Evolutionary conservation across 345 rosid species (phyloP), one percentile per base, ranked within the genome.

Genomic region (Euphorbia peplus): DNA sequence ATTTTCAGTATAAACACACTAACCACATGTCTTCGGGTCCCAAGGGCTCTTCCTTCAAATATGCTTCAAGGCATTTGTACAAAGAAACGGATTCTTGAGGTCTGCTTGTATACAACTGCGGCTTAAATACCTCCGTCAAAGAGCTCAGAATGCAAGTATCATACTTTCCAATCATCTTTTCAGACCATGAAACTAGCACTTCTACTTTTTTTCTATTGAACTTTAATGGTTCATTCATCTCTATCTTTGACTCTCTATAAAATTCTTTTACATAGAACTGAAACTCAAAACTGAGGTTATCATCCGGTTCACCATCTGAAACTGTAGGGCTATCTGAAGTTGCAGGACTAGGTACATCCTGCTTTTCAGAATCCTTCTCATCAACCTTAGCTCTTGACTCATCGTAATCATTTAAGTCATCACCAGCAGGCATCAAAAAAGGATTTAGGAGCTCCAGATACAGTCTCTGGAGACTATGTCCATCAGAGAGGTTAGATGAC

Each of bases 321-420:
- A 66, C 81, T 41, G 54, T 32, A 64, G 73, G 50, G 15, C 21
- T 57, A 56, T 70, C 63, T 3, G 70, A 65, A 65, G 64, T 71
- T 30, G 70, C 48, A 5, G 87, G 74, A 75, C 64, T 68, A 59
- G 59, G 25, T n/a, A 50, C 41, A 71, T 81, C 82, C 67, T 76
- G 79, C 81, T 75, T 78, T 42, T 69, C 78, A 15, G 77, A 68
- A 82, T 67, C 85, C 63, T 67, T 83, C 63, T 75, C 83, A 65
- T 69, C 57, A 67, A 68, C 70, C 22, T 68, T 68, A 52, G 52
- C 68, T 28, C 67, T 72, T 25, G 9, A 60, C 69, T 77, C 84
- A 71, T 80, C 83, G 67, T 54, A 58, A 61, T 72, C 76, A 71
- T 70, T 63, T 26, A 73, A 66, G 51, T n/a, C 60, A 21, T 70